These are phyloP conservation scores for Neofusicoccum laricinum DNA, from an alignment of 2,329 filamentous ascomycete genomes.

Conservation along the genomic window DNA sequence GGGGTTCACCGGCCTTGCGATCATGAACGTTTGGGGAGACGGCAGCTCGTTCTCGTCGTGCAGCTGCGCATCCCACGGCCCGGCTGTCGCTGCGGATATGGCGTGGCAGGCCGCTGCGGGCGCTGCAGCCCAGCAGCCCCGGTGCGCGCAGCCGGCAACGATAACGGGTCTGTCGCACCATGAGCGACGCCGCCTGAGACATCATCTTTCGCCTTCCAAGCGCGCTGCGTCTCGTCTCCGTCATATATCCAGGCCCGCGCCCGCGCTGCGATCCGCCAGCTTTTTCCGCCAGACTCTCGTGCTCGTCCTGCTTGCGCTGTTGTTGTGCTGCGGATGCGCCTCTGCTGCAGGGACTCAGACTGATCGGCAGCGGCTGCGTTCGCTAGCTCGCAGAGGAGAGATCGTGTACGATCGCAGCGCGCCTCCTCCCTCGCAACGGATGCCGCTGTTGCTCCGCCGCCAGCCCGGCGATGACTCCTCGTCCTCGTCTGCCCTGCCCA, in stretches of 20 bases:
- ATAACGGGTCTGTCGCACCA: slow-evolving; percentile 16
- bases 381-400: slow-evolving; percentile 12
- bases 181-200: slow-evolving; percentile 5
- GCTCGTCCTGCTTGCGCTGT: slow-evolving; percentile 11
- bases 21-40: slow-evolving; percentile 5
- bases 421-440: slow-evolving; percentile 10
- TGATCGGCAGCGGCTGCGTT: slow-evolving; percentile 13
- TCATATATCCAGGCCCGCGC: not conserved
- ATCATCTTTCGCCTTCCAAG: not conserved
- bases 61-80: not conserved
- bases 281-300: not conserved
- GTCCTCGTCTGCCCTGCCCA: slow-evolving; percentile 7
- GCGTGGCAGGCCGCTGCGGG: not conserved
- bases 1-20: not conserved
- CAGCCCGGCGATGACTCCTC: slow-evolving; percentile 6
- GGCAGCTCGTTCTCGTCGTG: slow-evolving; percentile 16
- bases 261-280: not conserved
- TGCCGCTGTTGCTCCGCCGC: slow-evolving; percentile 13
- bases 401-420: slow-evolving; percentile 13
- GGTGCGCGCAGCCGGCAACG: not conserved
- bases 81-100: not conserved
- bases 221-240: slow-evolving; percentile 1
- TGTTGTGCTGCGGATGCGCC: slow-evolving; percentile 10
- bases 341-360: slow-evolving; percentile 13
- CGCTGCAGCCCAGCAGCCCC: slow-evolving; percentile 5